These are phyloP conservation scores for Nectriaceae sp. DNA, from an alignment of 2,329 filamentous ascomycete genomes.

Conservation along the genomic window DNA sequence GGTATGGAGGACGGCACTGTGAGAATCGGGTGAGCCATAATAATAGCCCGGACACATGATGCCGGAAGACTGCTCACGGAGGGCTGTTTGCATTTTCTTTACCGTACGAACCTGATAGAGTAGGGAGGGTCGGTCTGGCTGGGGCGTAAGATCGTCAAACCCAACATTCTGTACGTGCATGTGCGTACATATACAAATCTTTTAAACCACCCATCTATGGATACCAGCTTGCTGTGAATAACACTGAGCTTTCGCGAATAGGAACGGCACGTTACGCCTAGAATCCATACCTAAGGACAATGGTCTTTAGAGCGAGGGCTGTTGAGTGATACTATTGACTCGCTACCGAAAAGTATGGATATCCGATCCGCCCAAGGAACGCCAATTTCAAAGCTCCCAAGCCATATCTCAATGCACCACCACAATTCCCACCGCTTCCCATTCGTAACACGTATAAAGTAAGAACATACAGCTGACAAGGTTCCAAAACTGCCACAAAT, in stretches of 20 bases:
- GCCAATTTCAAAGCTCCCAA: not conserved
- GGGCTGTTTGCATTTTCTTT: conserved; percentile 32
- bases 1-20: conserved; percentile 9
- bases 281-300: too few species aligned
- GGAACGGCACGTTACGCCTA: too few species aligned
- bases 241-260: too few species aligned
- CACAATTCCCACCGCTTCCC: not conserved
- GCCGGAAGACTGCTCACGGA: conserved; percentile 24
- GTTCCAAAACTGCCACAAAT: too few species aligned
- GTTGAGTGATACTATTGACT: too few species aligned
- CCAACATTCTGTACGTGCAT: not conserved
- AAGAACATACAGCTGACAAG: too few species aligned
- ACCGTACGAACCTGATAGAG: conserved; percentile 38
- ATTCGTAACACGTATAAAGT: too few species aligned
- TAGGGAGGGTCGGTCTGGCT: conserved; percentile 25
- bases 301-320: too few species aligned
- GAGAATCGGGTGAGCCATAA: conserved; percentile 21
- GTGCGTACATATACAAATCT: not conserved
- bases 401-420: not conserved
- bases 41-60: conserved; percentile 21
- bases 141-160: conserved; percentile 28
- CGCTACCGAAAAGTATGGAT: not conserved
- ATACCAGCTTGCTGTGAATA: too few species aligned
- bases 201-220: too few species aligned
- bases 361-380: not conserved